phyloP scores from a whole-genome alignment of 495 filamentous ascomycete species.

The Echria macrotheca region DNA sequence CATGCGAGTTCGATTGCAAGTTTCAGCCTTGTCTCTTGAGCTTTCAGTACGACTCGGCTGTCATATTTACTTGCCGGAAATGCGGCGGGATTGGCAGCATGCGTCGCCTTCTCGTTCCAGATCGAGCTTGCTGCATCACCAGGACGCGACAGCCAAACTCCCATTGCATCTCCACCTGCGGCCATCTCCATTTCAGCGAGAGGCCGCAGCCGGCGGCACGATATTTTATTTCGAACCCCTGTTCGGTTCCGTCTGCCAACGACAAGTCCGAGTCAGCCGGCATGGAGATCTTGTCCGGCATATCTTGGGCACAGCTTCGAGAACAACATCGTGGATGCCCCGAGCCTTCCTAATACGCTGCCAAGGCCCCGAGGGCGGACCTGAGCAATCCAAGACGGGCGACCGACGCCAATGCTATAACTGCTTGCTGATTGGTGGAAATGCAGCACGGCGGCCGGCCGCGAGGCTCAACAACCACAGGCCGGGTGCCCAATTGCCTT shows the following conservation, averaged over 20 bases:
- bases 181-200: neutral
- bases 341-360: no score
- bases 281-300: no score
- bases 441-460: no score
- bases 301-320: no score
- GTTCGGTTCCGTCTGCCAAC: neutral
- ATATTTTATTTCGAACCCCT: no score
- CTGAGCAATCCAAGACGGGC: no score
- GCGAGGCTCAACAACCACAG: slow-evolving; percentile 6
- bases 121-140: slow-evolving; percentile 7
- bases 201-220: no score
- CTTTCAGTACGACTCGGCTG: neutral
- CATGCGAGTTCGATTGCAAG: neutral
- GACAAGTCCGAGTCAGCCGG: no score
- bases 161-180: neutral
- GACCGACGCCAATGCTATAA: neutral
- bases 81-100: slow-evolving; percentile 6
- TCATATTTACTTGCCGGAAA: neutral
- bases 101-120: neutral
- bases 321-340: no score
- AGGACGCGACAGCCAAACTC: neutral
- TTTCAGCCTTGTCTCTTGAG: neutral
- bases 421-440: no score
- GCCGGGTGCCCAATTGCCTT: neutral
- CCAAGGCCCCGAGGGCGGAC: no score